phyloP scores from a whole-genome alignment of 768 basidiomycete genomes.

The Hortiboletus campestris region DNA sequence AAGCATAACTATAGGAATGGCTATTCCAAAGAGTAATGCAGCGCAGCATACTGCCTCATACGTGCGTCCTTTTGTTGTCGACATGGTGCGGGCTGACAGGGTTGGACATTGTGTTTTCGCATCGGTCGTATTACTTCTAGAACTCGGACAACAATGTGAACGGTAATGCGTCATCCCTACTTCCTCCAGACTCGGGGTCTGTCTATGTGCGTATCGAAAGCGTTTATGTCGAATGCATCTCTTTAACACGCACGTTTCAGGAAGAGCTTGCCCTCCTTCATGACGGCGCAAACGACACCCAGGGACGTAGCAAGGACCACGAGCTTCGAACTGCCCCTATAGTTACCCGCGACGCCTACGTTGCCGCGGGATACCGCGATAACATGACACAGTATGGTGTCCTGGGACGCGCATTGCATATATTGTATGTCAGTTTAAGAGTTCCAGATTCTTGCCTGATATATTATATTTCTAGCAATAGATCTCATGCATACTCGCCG shows the following conservation, averaged over 20 bases:
- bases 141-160: neutral
- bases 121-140: slow-evolving; percentile 7
- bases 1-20: slow-evolving; percentile 13
- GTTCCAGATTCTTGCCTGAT: neutral
- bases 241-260: slow-evolving; percentile 8
- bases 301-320: slow-evolving; percentile 31
- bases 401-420: slow-evolving; percentile 47
- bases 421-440: slow-evolving; percentile 39
- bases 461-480: slow-evolving; percentile 25
- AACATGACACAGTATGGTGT: slow-evolving; percentile 60
- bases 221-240: neutral
- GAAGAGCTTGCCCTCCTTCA: slow-evolving; percentile 35
- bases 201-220: slow-evolving; percentile 24
- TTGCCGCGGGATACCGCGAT: slow-evolving; percentile 32
- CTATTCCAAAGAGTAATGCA: slow-evolving; percentile 5
- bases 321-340: slow-evolving; percentile 47
- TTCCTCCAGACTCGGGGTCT: slow-evolving; percentile 4
- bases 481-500: slow-evolving; percentile 28
- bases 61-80: slow-evolving; percentile 11
- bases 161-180: neutral
- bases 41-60: neutral
- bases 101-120: neutral
- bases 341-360: slow-evolving; percentile 50
- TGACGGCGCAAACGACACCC: slow-evolving; percentile 15
- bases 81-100: neutral